Base-by-base conservation (phyloP, 148 eudicot species). In the Selenicereus undatus region DNA sequence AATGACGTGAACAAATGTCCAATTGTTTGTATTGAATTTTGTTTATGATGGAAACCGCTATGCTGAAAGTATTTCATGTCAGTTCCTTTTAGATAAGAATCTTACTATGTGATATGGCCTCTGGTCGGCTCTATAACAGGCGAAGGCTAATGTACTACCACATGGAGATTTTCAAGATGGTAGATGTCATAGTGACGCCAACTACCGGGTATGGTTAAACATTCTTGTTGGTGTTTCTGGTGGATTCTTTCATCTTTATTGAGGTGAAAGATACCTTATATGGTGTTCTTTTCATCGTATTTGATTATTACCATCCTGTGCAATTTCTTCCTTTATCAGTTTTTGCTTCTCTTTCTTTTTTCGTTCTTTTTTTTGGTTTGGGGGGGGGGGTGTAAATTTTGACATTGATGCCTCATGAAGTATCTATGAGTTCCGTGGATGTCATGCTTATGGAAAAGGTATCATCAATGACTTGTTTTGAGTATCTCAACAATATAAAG, bases 141-240 rank as follows among this genome's bases (percentile, higher is more conserved):
- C 86, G 94, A 82, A 91, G 99, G 87, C 79, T 91, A 68, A 97
- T 97, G 99, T 58, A 92, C 90, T 89, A 91, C 88, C 92, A 90
- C 86, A 92, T 91, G 95, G 92, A 97, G 90, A 79, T 84, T 75
- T 94, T 97, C 79, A 88, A 91, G 87, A 90, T 91, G 80, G 98
- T 89, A 76, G 99, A 97, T 84, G 83, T 92, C 86, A 94, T 97
- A 78, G 97, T 94, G 80, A 92, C 99, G 71, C 99, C 99, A 51
- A 97, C 99, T 56, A 94, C 99, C 11, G 99, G 98, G 99, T 97
- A 97, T 76, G 93, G 81, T 76, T 78, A 52, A 69, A 39, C 71
- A 75, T 78, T 35, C 21, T 74, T 39, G 48, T 2, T 48, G 52
- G 52, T 48, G 52, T 48, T 4, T 43, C 64, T 78, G 12, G 18